Base-by-base conservation (phyloP, 441 rosid species). In the Arabidopsis lyrata region DNA sequence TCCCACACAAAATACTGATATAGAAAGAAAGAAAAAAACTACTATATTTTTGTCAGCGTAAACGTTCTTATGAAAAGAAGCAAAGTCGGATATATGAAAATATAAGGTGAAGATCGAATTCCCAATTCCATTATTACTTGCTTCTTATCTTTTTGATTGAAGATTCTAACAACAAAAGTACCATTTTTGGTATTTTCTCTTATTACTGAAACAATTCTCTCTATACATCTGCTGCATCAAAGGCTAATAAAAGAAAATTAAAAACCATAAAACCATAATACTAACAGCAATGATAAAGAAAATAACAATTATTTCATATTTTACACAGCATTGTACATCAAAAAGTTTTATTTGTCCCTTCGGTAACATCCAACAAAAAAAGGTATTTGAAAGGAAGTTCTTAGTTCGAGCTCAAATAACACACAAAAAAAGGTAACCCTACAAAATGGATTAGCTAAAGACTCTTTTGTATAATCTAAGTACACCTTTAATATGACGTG, bases 381-480 rank as follows among this genome's bases (percentile, higher is more conserved):
- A 16, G 4, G 5, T 60, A 66, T 49, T 18, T 10, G 59, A 16
- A 29, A 73, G 11, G 32, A 73, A 57, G 50, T 11, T 63, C 48
- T 9, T 14, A 14, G 68, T 52, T 52, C 42, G 9, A 59, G 38
- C 72, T 65, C 52, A 29, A 32, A 53, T 15, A 62, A 53, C 18
- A 61, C 48, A 66, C 32, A 8, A 10, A 14, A 54, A 54, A 14
- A 64, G 34, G 39, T 54, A 57, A 45, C 41, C 70, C 41, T 24
- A 15, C 52, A 57, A 49, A 66, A 20, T 39, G 67, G 32, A 59
- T 50, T 5, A 22, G 20, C 48, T 14, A 73, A 63, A 35, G 34
- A 27, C 72, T 64, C 61, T 41, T 60, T 31, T 24, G 59, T 64
- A 59, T 66, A 48, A 48, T 75, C 64, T 53, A 67, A 52, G 31